Evolutionary conservation across 2,329 filamentous ascomycete genomes (phyloP).

Genomic region (Penicillium sp.): DNA sequence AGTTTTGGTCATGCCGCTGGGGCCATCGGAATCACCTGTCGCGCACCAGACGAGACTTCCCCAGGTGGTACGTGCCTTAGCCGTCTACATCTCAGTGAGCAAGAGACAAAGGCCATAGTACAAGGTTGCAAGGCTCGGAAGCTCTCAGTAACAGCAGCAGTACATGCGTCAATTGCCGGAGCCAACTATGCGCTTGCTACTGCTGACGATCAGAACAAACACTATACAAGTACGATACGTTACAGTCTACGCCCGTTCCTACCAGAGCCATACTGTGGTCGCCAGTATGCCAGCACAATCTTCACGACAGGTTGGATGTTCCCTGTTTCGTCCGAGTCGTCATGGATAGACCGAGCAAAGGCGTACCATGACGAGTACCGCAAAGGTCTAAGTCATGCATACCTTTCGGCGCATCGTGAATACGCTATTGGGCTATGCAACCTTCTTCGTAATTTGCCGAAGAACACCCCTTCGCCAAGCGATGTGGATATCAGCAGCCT

Average conservation of each 20-base stretch:
- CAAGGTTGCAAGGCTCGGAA: neutral
- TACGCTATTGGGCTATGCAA: conserved; percentile 1
- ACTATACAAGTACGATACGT: conserved; percentile 1
- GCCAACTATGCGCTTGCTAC: neutral
- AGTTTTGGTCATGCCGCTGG: conserved; percentile 1
- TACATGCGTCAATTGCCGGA: neutral
- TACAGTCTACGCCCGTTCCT: neutral
- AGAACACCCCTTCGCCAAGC: neutral
- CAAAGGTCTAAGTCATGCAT: neutral
- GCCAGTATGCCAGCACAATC: neutral
- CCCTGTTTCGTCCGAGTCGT: conserved; percentile 2
- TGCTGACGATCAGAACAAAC: neutral
- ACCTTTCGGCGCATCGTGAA: neutral
- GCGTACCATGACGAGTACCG: conserved; percentile 1
- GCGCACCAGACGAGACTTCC: neutral
- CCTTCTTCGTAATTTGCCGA: neutral
- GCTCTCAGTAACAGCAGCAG: conserved; percentile 1
- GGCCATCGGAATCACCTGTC: neutral
- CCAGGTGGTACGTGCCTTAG: neutral
- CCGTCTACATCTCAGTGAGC: neutral
- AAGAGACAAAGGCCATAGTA: neutral
- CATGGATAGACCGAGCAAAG: neutral
- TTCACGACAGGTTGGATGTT: conserved; percentile 3
- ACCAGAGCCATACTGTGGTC: neutral
- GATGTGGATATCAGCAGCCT: conserved; percentile 1